Conservation (phyloP, 225 moss, liverwort and hornwort species). For the Antitrichia curtipendula region DNA sequence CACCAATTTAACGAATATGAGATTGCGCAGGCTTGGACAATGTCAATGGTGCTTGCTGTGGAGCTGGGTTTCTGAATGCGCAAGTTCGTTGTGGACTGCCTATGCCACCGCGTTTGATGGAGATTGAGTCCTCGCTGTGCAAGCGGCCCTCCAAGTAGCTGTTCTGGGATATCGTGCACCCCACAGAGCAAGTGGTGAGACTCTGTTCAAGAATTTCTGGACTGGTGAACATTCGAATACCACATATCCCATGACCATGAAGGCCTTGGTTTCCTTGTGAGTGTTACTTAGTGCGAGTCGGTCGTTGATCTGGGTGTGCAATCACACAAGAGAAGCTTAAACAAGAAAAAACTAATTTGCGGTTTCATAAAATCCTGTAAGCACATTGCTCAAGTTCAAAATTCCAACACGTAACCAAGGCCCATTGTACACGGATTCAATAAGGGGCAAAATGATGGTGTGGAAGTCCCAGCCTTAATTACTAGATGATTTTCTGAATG, state of each 20-base stretch:
- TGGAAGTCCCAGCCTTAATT: background rate
- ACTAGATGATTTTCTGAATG: background rate
- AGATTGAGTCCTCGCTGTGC: background rate
- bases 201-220: constrained; percentile 30
- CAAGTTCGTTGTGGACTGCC: constrained; percentile 31
- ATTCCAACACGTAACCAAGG: background rate
- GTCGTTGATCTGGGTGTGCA: background rate
- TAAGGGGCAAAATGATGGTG: background rate
- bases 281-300: background rate
- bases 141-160: constrained; percentile 20
- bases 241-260: constrained; percentile 25
- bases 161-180: constrained; percentile 32
- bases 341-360: background rate
- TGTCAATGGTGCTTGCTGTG: constrained; percentile 24
- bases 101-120: background rate
- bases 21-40: constrained; percentile 12
- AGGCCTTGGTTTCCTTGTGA: constrained; percentile 20
- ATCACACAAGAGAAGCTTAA: background rate
- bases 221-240: background rate
- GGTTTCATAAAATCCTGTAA: background rate
- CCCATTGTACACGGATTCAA: background rate
- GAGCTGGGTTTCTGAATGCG: constrained; percentile 21
- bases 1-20: background rate
- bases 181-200: constrained; percentile 19
- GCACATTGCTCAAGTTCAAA: background rate